phyloP scores from a whole-genome alignment of 1,284 basidiomycete species.

The Trametes sp. region DNA sequence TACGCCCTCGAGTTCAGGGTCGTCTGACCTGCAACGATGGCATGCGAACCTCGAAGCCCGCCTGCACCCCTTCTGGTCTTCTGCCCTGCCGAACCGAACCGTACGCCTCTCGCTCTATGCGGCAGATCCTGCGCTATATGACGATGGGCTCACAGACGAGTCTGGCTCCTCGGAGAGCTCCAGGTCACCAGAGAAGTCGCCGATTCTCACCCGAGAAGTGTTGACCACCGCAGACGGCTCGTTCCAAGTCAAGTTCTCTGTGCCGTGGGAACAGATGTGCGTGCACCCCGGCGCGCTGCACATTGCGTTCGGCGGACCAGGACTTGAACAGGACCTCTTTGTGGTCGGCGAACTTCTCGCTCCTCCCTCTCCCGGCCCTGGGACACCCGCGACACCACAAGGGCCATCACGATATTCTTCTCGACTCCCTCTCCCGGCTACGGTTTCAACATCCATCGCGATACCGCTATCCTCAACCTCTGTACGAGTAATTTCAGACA shows the following conservation, averaged over 20 bases:
- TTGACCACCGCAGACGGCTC: slow-evolving; percentile 72
- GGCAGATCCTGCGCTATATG: slow-evolving; percentile 39
- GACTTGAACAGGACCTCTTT: slow-evolving; percentile 62
- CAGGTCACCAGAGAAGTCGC: slow-evolving; percentile 41
- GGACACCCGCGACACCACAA: slow-evolving; percentile 33
- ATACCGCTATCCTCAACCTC: slow-evolving; percentile 64
- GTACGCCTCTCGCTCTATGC: slow-evolving; percentile 66
- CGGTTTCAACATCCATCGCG: slow-evolving; percentile 43
- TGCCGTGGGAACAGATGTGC: slow-evolving; percentile 75
- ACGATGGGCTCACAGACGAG: slow-evolving; percentile 23
- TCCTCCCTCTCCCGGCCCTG: slow-evolving; percentile 33
- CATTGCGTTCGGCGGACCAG: slow-evolving; percentile 62
- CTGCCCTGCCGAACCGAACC: slow-evolving; percentile 64
- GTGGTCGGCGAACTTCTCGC: slow-evolving; percentile 63
- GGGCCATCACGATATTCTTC: slow-evolving; percentile 32
- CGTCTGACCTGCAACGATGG: slow-evolving; percentile 56
- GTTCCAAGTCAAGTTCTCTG: slow-evolving; percentile 67
- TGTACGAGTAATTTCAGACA: slow-evolving; percentile 87
- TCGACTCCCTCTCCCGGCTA: slow-evolving; percentile 9
- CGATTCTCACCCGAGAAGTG: slow-evolving; percentile 59
- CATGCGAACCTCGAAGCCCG: slow-evolving; percentile 80
- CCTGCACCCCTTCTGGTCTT: slow-evolving; percentile 81
- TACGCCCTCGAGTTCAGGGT: not conserved
- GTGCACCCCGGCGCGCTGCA: slow-evolving; percentile 63
- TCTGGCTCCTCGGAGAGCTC: slow-evolving; percentile 36